Base-by-base conservation (phyloP, 163 green algal species). In the Prototheca wickerhamii region DNA sequence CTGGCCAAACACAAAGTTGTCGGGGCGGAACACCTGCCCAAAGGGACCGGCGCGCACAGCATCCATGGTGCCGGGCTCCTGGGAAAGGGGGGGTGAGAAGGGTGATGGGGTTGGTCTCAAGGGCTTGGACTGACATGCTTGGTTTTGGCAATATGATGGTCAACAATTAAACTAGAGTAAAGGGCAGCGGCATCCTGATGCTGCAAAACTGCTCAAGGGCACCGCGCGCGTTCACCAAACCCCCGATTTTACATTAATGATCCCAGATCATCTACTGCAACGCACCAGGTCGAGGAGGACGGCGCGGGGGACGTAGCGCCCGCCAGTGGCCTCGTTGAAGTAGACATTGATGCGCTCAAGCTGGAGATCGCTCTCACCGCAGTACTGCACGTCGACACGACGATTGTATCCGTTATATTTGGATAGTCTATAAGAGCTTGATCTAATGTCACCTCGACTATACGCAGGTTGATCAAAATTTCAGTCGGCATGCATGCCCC, bases 1-100 rank as follows among this genome's bases (percentile, higher is more conserved):
- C 84, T 98, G 89, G 67, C 89, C 92, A 68, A 98, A 98, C 10
- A 98, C 85, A 71, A 98, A 97, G 87, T 98, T 97, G 79, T 98
- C 92, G 33, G 70, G 60, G 60, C 89, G 76, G 78, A 96, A 96
- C 75, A 96, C 88, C 80, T 96, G 89, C 60, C 91, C 91, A 69
- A 86, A 97, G 28, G 89, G 91, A 26, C 91, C 91, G 26, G 87
- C 89, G 40, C 91, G 81, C 15, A 97, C 89, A 51, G 82, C 91
- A 78, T 99, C 93, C 92, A 99, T 98, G 61, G 90, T 96, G 40
- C 93, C 93, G 26, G 93, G 93, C 84, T 99, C 93, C 77, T 84
- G 64, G 30, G 35, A n/a, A n/a, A n/a, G n/a, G 43, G 40, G 18
- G 33, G 37, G 26, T 58, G 28, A 58, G 34, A 58, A 26, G 33